A percentile compares a stretch with the other conserved stretches of the same genome.
Conservation (phyloP, 2,329 filamentous ascomycete genomes). For the Epichloe coenophiala region DNA sequence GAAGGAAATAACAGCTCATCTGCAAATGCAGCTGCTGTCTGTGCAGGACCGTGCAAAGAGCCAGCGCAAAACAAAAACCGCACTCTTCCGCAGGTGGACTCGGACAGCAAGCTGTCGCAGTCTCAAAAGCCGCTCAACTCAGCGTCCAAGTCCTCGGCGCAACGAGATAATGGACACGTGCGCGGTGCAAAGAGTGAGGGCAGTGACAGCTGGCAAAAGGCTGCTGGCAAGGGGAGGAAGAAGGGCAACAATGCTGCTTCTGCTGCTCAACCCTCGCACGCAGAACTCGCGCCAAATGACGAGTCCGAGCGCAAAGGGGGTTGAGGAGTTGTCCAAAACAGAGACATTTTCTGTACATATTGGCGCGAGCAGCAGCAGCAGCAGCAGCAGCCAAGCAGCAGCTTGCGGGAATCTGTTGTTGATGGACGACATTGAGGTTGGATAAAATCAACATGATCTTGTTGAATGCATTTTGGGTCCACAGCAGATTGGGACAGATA, state of each 20-base stretch:
- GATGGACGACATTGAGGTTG: conserved; percentile 4
- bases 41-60: background rate
- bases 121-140: conserved; percentile 12
- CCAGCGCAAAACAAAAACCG: background rate
- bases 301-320: conserved; percentile 53
- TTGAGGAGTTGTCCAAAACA: background rate
- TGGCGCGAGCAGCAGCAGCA: background rate
- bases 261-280: conserved; percentile 21
- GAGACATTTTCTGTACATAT: background rate
- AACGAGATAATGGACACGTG: conserved; percentile 38
- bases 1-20: background rate
- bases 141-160: conserved; percentile 23
- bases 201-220: conserved; percentile 45
- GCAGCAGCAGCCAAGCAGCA: background rate
- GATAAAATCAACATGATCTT: conserved; percentile 4
- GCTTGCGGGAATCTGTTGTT: background rate
- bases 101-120: conserved; percentile 9
- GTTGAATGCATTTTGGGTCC: conserved; percentile 3
- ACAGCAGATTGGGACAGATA: background rate
- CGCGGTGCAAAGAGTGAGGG: conserved; percentile 42
- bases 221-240: conserved; percentile 36
- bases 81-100: conserved; percentile 5
- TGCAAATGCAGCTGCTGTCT: background rate
- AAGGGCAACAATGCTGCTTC: conserved; percentile 32
- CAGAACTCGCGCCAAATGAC: conserved; percentile 43